Percentiles rank a stretch among this genome's conserved stretches.
Evolutionary conservation across 2,329 filamentous ascomycete species (phyloP).

Genomic region (Fusarium sp.): DNA sequence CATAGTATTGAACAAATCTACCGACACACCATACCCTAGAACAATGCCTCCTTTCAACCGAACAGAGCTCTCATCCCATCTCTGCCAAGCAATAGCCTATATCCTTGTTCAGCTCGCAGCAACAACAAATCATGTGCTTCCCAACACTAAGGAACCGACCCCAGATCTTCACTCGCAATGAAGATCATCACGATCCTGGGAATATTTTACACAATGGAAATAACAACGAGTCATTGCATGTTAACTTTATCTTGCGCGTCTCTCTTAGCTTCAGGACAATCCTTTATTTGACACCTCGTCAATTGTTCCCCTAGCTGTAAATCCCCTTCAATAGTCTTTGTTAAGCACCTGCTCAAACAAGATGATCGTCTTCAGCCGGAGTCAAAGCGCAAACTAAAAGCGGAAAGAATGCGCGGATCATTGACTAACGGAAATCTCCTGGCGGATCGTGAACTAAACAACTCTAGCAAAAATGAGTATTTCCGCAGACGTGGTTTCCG

Average conservation of each 20-base stretch:
- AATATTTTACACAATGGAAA: not conserved
- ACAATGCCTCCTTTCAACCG: not conserved
- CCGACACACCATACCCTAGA: not conserved
- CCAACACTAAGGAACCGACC: not conserved
- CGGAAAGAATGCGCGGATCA: not conserved
- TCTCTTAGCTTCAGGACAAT: not conserved
- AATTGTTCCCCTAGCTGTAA: not conserved
- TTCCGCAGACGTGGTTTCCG: constrained; percentile 16
- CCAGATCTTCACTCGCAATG: constrained; percentile 13
- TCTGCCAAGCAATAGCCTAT: not conserved
- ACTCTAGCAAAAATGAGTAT: not conserved
- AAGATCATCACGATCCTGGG: constrained; percentile 4
- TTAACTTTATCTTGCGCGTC: not conserved
- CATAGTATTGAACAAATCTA: not conserved
- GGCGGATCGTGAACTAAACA: not conserved
- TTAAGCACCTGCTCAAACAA: not conserved
- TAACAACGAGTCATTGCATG: constrained; percentile 2
- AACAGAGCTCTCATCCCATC: too few species aligned
- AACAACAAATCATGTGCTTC: not conserved
- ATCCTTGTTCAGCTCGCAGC: not conserved
- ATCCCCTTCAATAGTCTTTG: too few species aligned
- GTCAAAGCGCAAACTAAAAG: not conserved
- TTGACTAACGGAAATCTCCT: not conserved
- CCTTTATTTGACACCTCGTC: not conserved
- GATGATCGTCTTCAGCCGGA: not conserved